phyloP scores from a whole-genome alignment of 2,329 filamentous ascomycete species.

The Fusarium globosum region DNA sequence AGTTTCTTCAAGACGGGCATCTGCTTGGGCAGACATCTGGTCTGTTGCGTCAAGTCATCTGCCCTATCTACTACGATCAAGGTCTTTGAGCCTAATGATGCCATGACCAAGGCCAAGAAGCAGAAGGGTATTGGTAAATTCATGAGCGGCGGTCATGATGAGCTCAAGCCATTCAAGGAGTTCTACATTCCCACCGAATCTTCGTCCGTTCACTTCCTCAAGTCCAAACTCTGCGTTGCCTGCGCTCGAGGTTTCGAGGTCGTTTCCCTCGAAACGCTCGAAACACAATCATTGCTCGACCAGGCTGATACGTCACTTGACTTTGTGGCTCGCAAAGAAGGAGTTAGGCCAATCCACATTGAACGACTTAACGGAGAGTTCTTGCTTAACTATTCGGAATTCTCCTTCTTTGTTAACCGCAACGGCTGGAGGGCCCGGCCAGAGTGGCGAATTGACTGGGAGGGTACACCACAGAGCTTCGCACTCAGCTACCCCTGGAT shows the following conservation, averaged over 20 bases:
- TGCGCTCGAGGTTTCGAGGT: constrained; percentile 97
- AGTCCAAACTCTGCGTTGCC: constrained; percentile 95
- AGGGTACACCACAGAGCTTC: constrained; percentile 91
- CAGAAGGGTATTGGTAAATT: constrained; percentile 96
- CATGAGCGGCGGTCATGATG: constrained; percentile 92
- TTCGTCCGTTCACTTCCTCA: constrained; percentile 97
- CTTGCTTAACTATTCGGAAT: constrained; percentile 97
- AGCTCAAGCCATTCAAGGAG: constrained; percentile 97
- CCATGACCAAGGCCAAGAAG: constrained; percentile 92
- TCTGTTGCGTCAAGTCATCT: constrained; percentile 96
- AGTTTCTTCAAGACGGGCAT: constrained; percentile 99
- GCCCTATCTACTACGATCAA: constrained; percentile 96
- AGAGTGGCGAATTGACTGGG: constrained; percentile 98
- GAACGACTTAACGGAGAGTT: constrained; percentile 98
- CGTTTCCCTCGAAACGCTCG: constrained; percentile 95
- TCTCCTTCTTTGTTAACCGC: constrained; percentile 98
- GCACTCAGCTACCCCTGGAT: constrained; percentile 98
- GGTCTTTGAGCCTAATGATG: constrained; percentile 98
- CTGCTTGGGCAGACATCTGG: constrained; percentile 91
- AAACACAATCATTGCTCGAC: constrained; percentile 95
- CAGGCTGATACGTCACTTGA: constrained; percentile 98
- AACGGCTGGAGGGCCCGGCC: constrained; percentile 97
- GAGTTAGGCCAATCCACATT: constrained; percentile 94
- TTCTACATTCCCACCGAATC: constrained; percentile 99
- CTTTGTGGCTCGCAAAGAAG: constrained; percentile 94